phyloP scores from a whole-genome alignment of 768 basidiomycete genomes.

The Cystobasidium ongulense region DNA sequence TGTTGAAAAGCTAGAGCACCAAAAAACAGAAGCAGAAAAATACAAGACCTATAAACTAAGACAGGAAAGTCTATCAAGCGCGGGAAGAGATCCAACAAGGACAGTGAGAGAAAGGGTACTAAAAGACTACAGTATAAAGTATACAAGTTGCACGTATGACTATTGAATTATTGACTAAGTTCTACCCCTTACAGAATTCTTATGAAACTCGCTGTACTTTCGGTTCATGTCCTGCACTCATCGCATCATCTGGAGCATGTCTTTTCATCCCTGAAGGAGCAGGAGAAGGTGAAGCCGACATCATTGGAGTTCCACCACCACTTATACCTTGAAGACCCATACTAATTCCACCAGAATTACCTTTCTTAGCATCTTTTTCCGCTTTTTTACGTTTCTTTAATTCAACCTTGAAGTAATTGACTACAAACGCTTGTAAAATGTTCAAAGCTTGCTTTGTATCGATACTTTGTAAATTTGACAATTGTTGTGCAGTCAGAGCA shows the following conservation, averaged over 20 bases:
- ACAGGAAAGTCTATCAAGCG: too few species aligned
- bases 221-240: neutral
- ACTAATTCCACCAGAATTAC: neutral
- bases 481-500: constrained; percentile 62
- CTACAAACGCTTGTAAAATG: constrained; percentile 74
- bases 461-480: constrained; percentile 67
- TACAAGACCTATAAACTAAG: too few species aligned
- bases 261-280: constrained; percentile 2
- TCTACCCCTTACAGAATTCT: neutral
- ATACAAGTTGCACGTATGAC: too few species aligned
- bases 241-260: neutral
- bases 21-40: too few species aligned
- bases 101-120: too few species aligned
- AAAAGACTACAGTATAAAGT: too few species aligned
- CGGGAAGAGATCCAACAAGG: too few species aligned
- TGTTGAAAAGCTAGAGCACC: too few species aligned
- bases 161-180: too few species aligned
- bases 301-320: constrained; percentile 1
- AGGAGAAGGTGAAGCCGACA: constrained; percentile 13
- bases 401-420: constrained; percentile 70
- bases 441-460: constrained; percentile 73
- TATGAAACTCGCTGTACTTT: neutral
- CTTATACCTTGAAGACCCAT: neutral
- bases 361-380: constrained; percentile 18
- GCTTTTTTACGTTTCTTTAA: constrained; percentile 49